Base-by-base conservation (phyloP, 208 protist species). In the Entamoeba moshkovskii region DNA sequence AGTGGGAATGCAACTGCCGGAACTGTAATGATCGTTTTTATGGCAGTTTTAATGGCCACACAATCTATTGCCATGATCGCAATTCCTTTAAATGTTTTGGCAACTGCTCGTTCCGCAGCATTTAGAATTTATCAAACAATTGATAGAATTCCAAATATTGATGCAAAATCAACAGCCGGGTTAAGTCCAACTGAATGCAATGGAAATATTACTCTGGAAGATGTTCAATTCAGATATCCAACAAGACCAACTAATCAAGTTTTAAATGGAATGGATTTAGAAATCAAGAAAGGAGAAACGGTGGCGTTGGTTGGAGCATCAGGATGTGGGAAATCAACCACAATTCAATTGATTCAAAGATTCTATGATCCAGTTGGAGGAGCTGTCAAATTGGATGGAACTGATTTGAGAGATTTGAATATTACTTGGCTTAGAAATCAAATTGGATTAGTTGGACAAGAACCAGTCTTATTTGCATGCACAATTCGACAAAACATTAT, bases 381-480 rank as follows among this genome's bases (percentile, higher is more conserved):
- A 44, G 42, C 94, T 59, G 96, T 99, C 92, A 94, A 97, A 49
- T 93, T 99, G 46, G 98, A 99, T 94, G 98, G 98, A 3, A 97
- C 98, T 95, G 96, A 98, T 93, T 94, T 99, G 25, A 66, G 93
- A 5, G 52, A 91, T 29, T 93, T 98, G 92, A 95, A 98, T 94
- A 94, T 98, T 46, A 93, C 4, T 44, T 48, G 46, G 29, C 46
- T 93, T 15, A 45, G 18, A 73, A 18, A 25, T 46, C 92, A 93
- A 73, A 66, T 94, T n/a, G 93, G 45, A 46, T 25, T 99, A 33
- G 97, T 99, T 42, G 97, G 97, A n/a, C 98, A 99, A 95, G 98
- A 99, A 95, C 97, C 97, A 22, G 96, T 98, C 29, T 96, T 99
- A 8, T 99, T 99, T 95, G 98, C 98, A 94, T 97, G 97, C 93